Base-by-base conservation (phyloP, 2,329 filamentous ascomycete species). In the Delphinella strobiligena region DNA sequence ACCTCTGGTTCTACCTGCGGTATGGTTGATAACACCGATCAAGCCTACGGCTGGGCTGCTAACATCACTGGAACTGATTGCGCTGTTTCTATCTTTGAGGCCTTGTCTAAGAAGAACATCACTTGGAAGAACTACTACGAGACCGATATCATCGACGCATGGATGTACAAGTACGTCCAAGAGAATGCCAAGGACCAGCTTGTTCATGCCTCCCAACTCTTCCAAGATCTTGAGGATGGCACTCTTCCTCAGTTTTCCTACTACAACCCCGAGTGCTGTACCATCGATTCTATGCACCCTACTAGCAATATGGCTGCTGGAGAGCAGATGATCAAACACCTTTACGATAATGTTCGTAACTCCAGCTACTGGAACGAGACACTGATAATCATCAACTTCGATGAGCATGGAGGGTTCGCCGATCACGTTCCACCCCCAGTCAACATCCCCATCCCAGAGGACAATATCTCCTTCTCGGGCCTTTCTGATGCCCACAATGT, bases 71-170 rank as follows among this genome's bases (percentile, higher is more conserved):
- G 56, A 5, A 54, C 53, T 7, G 53, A 51, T 5, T 59, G 55
- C 40, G 55, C 56, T 2, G 53, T 49, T 1, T 61, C 61, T 3
- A 54, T 63, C 45, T 62, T 62, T 34, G 56, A 64, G 41, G 49
- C 56, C 4, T 48, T 61, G 36, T 54, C 49, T 36, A 55, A 56
- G 7, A 56, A 56, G 34, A 52, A 54, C 29, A 54, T 63, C 33
- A 53, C 45, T 17, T 62, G 59, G 60, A 61, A 61, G 49, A 63
- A 62, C 53, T 62, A 62, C 48, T 62, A 62, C 46, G 58, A 61
- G 41, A 58, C 59, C 7, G 56, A 60, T 33, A 60, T 57, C 41
- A 46, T 61, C 22, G 55, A 61, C 44, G 53, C 53, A 5, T 59
- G 44, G 38, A 56, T 60, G 51, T 61, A 61, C 48, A 45, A 59